Evolutionary conservation across 1,284 basidiomycete species (phyloP), one percentile per base, ranked within the genome.

Genomic region (Vanrija sp.): DNA sequence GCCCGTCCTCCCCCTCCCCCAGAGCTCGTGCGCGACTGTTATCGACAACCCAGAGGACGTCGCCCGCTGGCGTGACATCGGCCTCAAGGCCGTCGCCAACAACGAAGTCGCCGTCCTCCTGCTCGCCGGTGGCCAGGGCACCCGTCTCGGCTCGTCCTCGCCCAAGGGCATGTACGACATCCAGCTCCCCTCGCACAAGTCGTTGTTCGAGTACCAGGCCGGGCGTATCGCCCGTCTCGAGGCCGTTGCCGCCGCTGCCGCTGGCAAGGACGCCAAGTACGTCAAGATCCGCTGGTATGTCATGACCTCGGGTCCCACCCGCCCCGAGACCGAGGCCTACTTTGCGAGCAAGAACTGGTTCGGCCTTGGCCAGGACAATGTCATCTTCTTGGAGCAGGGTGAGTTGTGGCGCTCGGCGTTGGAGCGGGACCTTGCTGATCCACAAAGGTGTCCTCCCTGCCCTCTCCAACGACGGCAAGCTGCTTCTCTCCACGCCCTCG

Each of bases 111-210:
- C 86, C 29, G 93, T 98, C 12, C 81, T 99, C 28, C 83, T 99
- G 67, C 89, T 99, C 87, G 96, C 96, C 2, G 96, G 96, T 49
- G 96, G 96, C 3, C 96, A 99, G 78, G 96, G 96, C 21, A 96
- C 94, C 16, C 83, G 96, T 52, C 81, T 99, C 47, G 96, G 96
- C 39, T 94, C 90, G 66, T 84, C 82, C 38, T 88, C 87, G 21
- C 96, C 96, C 25, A 99, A 99, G 74, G 96, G 96, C 10, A 97
- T 94, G 81, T 98, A 97, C 79, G 91, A 98, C 74, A 97, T 98
- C 65, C 88, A 87, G 16, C 82, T 99, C 43, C 91, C 93, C 12
- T 92, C 89, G 38, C 86, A 89, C 78, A 96, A 94, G 78, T 86
- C 87, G 28, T 85, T 99, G 55, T 98, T 99, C 81, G 91, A 97